phyloP scores from a whole-genome alignment of 2,329 filamentous ascomycete genomes.

The Colletotrichum orchidophilum region DNA sequence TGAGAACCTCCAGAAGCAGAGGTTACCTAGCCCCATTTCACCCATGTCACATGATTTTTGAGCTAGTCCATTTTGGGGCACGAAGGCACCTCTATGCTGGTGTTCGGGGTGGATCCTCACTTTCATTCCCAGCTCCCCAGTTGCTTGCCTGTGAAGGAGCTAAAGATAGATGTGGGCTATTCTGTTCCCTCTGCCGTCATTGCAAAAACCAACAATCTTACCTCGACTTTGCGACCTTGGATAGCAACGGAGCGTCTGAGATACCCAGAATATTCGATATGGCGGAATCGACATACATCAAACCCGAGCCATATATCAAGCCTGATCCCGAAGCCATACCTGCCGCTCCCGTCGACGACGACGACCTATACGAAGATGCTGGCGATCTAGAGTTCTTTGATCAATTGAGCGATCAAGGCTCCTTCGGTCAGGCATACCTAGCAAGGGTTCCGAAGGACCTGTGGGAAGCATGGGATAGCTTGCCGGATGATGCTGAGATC shows the following conservation, averaged over 20 bases:
- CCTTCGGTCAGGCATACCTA: conserved; percentile 63
- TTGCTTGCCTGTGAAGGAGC: background rate
- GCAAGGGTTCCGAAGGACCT: conserved; percentile 82
- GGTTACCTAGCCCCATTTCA: background rate
- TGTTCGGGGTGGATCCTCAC: background rate
- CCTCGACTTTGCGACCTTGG: background rate
- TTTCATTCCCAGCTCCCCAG: background rate
- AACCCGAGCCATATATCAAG: conserved; percentile 53
- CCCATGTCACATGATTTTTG: conserved; percentile 10
- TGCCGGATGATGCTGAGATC: conserved; percentile 85
- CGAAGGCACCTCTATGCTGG: no score
- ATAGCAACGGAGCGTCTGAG: background rate
- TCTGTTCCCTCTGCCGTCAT: conserved; percentile 11
- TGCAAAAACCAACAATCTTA: background rate
- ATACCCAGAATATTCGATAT: conserved; percentile 4
- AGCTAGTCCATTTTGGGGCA: conserved; percentile 1
- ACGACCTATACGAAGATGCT: conserved; percentile 73
- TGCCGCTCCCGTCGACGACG: conserved; percentile 62
- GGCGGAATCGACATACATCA: conserved; percentile 37
- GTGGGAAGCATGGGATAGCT: conserved; percentile 80
- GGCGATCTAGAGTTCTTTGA: conserved; percentile 67
- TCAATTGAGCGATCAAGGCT: conserved; percentile 41
- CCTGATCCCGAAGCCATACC: conserved; percentile 55
- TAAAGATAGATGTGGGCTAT: background rate
- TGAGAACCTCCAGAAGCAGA: background rate